Base-by-base conservation (phyloP, 225 moss, liverwort and hornwort genomes). In the Sphagnum contortum region DNA sequence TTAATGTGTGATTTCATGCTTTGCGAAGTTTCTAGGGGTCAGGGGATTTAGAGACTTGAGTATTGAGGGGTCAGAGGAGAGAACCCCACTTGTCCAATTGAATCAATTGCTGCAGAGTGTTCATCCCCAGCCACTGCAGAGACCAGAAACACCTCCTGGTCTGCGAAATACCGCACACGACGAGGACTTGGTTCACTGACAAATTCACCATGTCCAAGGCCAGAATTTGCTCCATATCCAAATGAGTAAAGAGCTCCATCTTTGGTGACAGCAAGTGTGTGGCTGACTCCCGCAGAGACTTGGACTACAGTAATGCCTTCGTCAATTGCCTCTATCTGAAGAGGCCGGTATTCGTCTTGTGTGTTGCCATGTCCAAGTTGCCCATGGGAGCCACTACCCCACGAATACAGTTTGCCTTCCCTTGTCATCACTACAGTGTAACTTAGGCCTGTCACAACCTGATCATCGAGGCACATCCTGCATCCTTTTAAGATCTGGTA, bases 371-470 rank as follows among this genome's bases (percentile, higher is more conserved):
- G 95, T 45, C 95, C 95, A 49, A 96, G 70, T 73, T 92, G 92
- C 3, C 95, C 95, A 50, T 83, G 87, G 4, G 92, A 81, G 60
- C 80, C 84, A 72, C 84, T 79, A 50, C 95, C 95, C 95, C 95
- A 96, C 5, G 92, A 82, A 66, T 87, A 96, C 12, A 96, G 55
- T 57, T 71, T 78, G 52, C 90, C 95, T 9, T 72, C 68, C 68
- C 64, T 79, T 45, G 92, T 87, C 47, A 90, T 51, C 0, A 81
- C 95, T 50, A 81, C 75, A 10, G 85, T 88, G 73, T 83, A 96
- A 50, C 77, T 79, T 54, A 87, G 81, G 44, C 95, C 95, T 8
- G 92, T 83, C 62, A 86, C 73, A 54, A 96, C 92, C 77, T 83
- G 68, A 48, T 50, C 46, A 12, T 29, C n/a, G 6, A 56, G 14